Percentiles rank a stretch among this genome's conserved stretches.
Conservation (phyloP, 2,329 filamentous ascomycete genomes). For the Dendryphion nanum region DNA sequence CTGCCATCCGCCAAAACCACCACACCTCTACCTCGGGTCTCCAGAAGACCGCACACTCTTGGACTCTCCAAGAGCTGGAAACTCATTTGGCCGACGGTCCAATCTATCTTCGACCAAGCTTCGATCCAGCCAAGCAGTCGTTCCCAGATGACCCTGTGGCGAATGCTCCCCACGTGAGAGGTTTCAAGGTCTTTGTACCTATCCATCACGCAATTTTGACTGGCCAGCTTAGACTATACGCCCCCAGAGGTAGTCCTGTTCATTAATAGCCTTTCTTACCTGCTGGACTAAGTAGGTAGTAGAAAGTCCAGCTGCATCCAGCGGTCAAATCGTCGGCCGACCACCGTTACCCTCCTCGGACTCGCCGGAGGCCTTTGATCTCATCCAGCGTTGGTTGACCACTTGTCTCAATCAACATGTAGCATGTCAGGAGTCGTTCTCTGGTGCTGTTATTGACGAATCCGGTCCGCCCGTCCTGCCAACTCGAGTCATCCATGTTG, state of each 20-base stretch:
- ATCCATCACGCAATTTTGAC: conserved; percentile 15
- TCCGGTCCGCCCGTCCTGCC: conserved; percentile 15
- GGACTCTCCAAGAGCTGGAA: conserved; percentile 7
- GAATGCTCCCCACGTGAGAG: conserved; percentile 13
- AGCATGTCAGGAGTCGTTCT: conserved; percentile 14
- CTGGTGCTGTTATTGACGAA: conserved; percentile 13
- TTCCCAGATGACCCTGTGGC: conserved; percentile 5
- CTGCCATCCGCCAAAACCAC: conserved; percentile 12
- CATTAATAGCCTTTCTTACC: conserved; percentile 1
- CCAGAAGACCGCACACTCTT: too few relatives aligned
- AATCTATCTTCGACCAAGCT: conserved; percentile 18
- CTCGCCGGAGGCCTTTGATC: conserved; percentile 19
- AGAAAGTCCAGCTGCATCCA: conserved; percentile 17
- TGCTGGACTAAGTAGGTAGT: conserved; percentile 13
- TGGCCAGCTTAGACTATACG: conserved; percentile 16
- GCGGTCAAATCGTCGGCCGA: conserved; percentile 18
- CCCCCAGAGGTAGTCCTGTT: conserved; percentile 12
- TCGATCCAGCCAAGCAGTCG: conserved; percentile 9
- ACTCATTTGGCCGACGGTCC: conserved; percentile 11
- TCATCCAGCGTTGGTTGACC: conserved; percentile 18
- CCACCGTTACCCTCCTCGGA: conserved; percentile 17
- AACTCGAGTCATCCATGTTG: conserved; percentile 17
- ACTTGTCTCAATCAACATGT: conserved; percentile 16
- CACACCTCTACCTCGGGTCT: not conserved
- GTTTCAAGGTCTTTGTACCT: conserved; percentile 18